A percentile compares a stretch with the other conserved stretches of the same genome.
These are phyloP conservation scores for Lepiota subincarnata DNA, from an alignment of 768 basidiomycete genomes.

Conservation along the genomic window DNA sequence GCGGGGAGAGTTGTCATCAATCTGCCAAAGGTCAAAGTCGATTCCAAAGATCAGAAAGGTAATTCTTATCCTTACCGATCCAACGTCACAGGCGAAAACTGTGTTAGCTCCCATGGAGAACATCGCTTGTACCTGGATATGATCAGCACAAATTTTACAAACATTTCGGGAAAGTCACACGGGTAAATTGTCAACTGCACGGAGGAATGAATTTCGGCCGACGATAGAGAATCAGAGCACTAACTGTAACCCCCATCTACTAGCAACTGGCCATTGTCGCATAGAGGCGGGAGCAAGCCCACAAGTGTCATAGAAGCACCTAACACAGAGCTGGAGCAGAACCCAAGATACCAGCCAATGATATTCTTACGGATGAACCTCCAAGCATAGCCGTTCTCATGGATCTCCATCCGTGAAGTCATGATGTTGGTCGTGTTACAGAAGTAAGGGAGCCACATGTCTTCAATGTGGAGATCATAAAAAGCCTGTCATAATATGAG, in stretches of 20 bases:
- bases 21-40: slow-evolving; percentile 31
- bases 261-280: slow-evolving; percentile 89
- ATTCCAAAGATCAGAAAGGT: neutral
- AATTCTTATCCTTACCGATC: slow-evolving; percentile 52
- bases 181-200: slow-evolving; percentile 81
- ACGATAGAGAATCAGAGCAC: slow-evolving; percentile 21
- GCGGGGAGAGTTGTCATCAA: slow-evolving; percentile 93
- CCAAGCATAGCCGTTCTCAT: slow-evolving; percentile 99
- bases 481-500: slow-evolving; percentile 53
- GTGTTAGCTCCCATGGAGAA: slow-evolving; percentile 85
- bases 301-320: slow-evolving; percentile 98
- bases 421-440: slow-evolving; percentile 98
- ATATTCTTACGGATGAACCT: slow-evolving; percentile 69
- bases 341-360: neutral
- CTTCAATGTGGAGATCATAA: slow-evolving; percentile 91
- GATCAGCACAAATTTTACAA: slow-evolving; percentile 1
- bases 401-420: slow-evolving; percentile 94
- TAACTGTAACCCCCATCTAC: slow-evolving; percentile 88
- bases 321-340: slow-evolving; percentile 20
- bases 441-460: slow-evolving; percentile 99
- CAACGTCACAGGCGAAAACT: slow-evolving; percentile 93
- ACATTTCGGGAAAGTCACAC: slow-evolving; percentile 35
- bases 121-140: slow-evolving; percentile 82
- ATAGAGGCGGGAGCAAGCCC: slow-evolving; percentile 90
- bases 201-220: slow-evolving; percentile 4